phyloP scores from a whole-genome alignment of 192 early-diverging fungal species.

The Entomortierella lignicola region DNA sequence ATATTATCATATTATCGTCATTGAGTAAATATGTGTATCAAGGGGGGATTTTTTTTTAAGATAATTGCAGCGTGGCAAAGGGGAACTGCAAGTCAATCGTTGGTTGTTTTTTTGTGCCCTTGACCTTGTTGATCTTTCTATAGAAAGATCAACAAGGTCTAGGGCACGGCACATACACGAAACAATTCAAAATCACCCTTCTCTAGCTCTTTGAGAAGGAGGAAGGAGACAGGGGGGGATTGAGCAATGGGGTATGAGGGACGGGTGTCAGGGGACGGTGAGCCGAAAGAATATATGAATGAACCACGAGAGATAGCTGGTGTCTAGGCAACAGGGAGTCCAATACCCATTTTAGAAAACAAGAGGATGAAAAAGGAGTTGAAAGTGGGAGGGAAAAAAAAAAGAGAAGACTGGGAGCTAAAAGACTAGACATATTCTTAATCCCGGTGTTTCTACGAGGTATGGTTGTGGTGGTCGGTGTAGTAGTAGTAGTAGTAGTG shows the following conservation, averaged over 20 bases:
- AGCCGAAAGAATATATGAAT: neutral
- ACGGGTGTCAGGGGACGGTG: neutral
- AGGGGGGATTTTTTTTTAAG: neutral
- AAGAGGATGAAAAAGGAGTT: neutral
- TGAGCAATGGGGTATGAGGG: slow-evolving; percentile 2
- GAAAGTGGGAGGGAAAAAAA: neutral
- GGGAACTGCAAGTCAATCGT: neutral
- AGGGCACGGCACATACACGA: neutral
- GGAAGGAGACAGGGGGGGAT: neutral
- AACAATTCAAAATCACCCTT: neutral
- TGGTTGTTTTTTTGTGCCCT: neutral
- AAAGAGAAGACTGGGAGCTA: neutral
- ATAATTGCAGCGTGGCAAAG: neutral
- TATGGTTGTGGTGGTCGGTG: neutral
- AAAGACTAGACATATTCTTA: neutral
- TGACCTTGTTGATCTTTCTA: neutral
- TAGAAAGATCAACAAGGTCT: neutral
- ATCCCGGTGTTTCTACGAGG: neutral
- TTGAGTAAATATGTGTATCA: neutral
- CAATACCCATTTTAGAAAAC: neutral
- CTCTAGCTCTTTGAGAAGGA: neutral
- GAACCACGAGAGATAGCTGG: neutral
- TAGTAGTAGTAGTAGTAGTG: neutral
- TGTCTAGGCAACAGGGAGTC: neutral
- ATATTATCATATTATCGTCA: neutral